A percentile compares a stretch with the other conserved stretches of the same genome.
phyloP scores from a whole-genome alignment of 768 basidiomycete genomes.

The Tubosaeta sp. region DNA sequence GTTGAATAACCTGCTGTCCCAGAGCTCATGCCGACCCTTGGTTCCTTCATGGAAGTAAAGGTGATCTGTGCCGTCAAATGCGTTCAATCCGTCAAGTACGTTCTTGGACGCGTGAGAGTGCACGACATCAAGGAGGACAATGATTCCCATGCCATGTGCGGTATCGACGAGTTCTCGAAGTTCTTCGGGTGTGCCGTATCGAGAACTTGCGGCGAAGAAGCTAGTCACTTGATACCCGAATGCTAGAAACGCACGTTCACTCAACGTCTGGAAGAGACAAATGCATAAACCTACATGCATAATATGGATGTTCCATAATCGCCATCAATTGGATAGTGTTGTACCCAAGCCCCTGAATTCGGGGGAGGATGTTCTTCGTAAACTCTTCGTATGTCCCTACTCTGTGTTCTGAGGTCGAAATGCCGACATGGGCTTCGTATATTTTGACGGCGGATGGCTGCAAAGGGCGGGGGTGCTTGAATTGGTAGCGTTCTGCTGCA shows the following conservation, averaged over 20 bases:
- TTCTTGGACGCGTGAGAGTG: constrained; percentile 99
- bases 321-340: constrained; percentile 99
- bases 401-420: constrained; percentile 80
- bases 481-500: constrained; percentile 60
- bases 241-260: constrained; percentile 42
- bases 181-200: constrained; percentile 95
- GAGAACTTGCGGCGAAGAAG: constrained; percentile 95
- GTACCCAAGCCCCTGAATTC: constrained; percentile 90
- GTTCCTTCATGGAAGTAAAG: constrained; percentile 94
- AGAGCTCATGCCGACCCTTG: constrained; percentile 90
- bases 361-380: constrained; percentile 73
- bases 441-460: constrained; percentile 69
- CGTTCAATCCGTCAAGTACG: constrained; percentile 89
- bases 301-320: constrained; percentile 96
- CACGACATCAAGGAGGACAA: constrained; percentile 92
- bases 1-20: constrained; percentile 98
- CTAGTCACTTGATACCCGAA: constrained; percentile 98
- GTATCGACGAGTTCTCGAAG: constrained; percentile 93
- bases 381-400: constrained; percentile 98
- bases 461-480: constrained; percentile 73
- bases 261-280: neutral
- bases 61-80: constrained; percentile 97
- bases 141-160: constrained; percentile 89
- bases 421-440: constrained; percentile 98
- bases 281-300: constrained; percentile 67